These are phyloP conservation scores for Petunia secreta DNA, from an alignment of 257 asterid genomes.

Conservation along the genomic window DNA sequence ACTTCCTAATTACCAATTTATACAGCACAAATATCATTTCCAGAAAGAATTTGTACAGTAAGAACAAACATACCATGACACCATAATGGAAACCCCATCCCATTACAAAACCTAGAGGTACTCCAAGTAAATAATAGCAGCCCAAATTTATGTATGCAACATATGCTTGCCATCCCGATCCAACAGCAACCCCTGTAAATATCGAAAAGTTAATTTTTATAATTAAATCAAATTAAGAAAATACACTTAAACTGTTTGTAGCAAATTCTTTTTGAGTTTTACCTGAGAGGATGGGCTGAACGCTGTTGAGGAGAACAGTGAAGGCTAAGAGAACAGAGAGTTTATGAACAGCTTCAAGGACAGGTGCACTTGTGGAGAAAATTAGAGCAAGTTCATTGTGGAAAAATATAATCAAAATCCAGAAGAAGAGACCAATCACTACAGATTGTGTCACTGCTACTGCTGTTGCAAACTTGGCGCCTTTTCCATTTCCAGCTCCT, in stretches of 20 bases:
- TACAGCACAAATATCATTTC: too few relatives aligned
- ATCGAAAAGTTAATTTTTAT: background rate
- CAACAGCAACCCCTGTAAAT: conserved; percentile 57
- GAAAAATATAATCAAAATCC: conserved; percentile 44
- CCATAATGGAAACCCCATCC: conserved; percentile 50
- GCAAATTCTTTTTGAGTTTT: background rate
- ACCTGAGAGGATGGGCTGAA: conserved; percentile 69
- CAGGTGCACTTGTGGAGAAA: conserved; percentile 48
- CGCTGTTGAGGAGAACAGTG: conserved; percentile 57
- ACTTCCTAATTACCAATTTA: background rate
- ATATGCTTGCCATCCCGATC: conserved; percentile 63
- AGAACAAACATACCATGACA: conserved; percentile 46
- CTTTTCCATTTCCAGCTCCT: conserved; percentile 68
- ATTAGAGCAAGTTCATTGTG: conserved; percentile 48
- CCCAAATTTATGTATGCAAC: conserved; percentile 58
- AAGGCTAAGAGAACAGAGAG: conserved; percentile 56
- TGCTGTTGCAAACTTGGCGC: conserved; percentile 54
- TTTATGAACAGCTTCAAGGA: conserved; percentile 47
- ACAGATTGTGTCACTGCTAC: conserved; percentile 54
- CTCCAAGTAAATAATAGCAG: conserved; percentile 53
- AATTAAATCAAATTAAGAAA: background rate
- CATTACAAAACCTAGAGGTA: conserved; percentile 52
- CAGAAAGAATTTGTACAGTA: background rate
- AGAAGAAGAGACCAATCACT: conserved; percentile 49
- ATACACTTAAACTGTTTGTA: background rate